Conservation (phyloP, 768 basidiomycete species). For the Leccinum aurantiacum region DNA sequence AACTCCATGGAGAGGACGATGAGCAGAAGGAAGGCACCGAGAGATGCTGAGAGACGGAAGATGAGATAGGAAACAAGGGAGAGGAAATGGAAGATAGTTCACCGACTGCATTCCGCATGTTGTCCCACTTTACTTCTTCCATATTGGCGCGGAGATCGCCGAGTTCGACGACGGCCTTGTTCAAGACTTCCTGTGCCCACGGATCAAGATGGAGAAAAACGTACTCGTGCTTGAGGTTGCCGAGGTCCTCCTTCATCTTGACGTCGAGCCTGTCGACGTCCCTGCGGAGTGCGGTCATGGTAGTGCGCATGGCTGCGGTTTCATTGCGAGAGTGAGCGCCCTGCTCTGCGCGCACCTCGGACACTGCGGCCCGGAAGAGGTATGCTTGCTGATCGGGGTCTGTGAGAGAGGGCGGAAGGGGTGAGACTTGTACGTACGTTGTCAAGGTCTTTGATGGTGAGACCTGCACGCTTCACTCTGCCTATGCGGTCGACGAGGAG, state of each 20-base stretch:
- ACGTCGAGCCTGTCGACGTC: conserved; percentile 85
- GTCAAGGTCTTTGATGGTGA: conserved; percentile 76
- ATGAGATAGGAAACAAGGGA: neutral
- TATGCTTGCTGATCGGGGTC: conserved; percentile 76
- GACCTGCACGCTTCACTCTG: conserved; percentile 66
- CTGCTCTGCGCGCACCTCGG: conserved; percentile 85
- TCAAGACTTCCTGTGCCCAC: conserved; percentile 60
- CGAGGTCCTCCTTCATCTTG: conserved; percentile 93
- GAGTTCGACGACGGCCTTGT: conserved; percentile 68
- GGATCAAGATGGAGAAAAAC: conserved; percentile 30
- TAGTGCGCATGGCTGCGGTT: conserved; percentile 74
- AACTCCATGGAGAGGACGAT: conserved; percentile 74
- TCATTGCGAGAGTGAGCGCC: conserved; percentile 83
- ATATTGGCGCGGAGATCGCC: conserved; percentile 80
- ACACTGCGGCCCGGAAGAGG: conserved; percentile 89
- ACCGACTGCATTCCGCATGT: conserved; percentile 83
- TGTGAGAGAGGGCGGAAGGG: neutral
- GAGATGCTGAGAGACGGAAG: conserved; percentile 45
- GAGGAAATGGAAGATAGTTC: conserved; percentile 29
- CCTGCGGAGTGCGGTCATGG: conserved; percentile 72
- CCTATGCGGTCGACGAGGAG: conserved; percentile 75
- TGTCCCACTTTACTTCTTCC: conserved; percentile 87
- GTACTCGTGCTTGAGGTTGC: conserved; percentile 89
- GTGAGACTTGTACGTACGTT: conserved; percentile 51
- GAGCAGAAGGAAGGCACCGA: conserved; percentile 64